These are phyloP conservation scores for Encephalitozoon romaleae DNA, from an alignment of 371 early-diverging fungal genomes.

Conservation along the genomic window DNA sequence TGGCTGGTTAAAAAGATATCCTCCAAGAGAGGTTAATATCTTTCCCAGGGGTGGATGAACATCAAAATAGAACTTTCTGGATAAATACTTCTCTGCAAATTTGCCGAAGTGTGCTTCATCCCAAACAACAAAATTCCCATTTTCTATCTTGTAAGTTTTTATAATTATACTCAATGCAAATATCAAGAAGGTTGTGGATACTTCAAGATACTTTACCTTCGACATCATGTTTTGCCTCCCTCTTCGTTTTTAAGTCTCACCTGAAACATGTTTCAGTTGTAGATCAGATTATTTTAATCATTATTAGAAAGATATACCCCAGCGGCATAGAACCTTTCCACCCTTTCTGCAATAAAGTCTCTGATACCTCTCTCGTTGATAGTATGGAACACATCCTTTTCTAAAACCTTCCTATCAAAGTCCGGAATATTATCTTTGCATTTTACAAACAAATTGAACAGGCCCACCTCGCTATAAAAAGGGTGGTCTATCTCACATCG, in stretches of 20 bases:
- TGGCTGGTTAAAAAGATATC: slow-evolving; percentile 74
- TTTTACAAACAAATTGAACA: slow-evolving; percentile 4
- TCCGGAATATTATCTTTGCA: background rate
- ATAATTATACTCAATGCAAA: slow-evolving; percentile 54
- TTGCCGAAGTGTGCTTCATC: slow-evolving; percentile 99
- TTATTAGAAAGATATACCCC: background rate
- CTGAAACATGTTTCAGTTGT: slow-evolving; percentile 1
- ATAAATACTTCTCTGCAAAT: slow-evolving; percentile 77
- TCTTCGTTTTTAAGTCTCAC: background rate
- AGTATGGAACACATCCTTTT: background rate
- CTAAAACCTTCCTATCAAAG: background rate
- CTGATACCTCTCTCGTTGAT: slow-evolving; percentile 18
- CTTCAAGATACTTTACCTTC: slow-evolving; percentile 57
- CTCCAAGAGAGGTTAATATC: slow-evolving; percentile 83
- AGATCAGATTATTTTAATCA: background rate
- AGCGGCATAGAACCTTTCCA: background rate
- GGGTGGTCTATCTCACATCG: background rate
- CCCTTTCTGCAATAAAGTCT: background rate
- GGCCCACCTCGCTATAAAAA: background rate
- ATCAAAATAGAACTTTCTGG: slow-evolving; percentile 85
- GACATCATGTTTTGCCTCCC: slow-evolving; percentile 65
- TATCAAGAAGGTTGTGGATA: slow-evolving; percentile 43
- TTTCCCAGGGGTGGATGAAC: slow-evolving; percentile 99
- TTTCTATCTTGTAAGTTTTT: slow-evolving; percentile 56
- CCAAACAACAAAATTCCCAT: slow-evolving; percentile 60